Evolutionary conservation across 345 rosid species (phyloP), one percentile per base, ranked within the genome.

Genomic region (Alliaria petiolata): DNA sequence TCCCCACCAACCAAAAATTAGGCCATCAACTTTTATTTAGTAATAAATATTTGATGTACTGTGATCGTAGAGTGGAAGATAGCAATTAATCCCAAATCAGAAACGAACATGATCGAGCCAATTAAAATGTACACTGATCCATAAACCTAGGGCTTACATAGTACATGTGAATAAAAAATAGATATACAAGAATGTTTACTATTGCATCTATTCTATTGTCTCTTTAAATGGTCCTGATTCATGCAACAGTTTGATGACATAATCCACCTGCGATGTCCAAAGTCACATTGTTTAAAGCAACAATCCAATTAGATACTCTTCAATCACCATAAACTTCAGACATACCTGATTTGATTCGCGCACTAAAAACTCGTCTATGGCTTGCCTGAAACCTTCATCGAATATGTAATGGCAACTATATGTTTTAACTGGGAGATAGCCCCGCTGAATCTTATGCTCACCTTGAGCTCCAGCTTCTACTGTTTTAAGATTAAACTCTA

Each of bases 401-500:
- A 69, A 30, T 13, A 93, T 87, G 81, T 93, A 91, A 81, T 93
- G 97, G 71, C 91, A 85, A 79, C 98, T 93, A 65, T 87, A 91
- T 30, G 98, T 93, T 67, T 78, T 81, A 36, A 91, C 96, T 0
- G 98, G 98, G 35, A 91, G 71, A 80, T 89, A 93, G 40, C 98
- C 98, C 0, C 98, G 88, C 65, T 89, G 96, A 67, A 93, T 87
- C 81, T 93, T 93, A 67, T 93, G 98, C 78, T 93, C 98, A 9
- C 98, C 98, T 68, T 93, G 98, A 60, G 98, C 98, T 80, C 98
- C 97, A 5, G 98, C 98, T 81, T 93, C 98, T 14, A 93, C 98
- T 1, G 96, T 83, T 31, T 69, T 80, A 12, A 92, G 81, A 73
- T 85, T 76, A 61, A 89, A 87, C 67, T 92, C 96, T 39, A 92